Conservation (phyloP, 2,329 filamentous ascomycete genomes). For the Pyrenochaeta sp. region DNA sequence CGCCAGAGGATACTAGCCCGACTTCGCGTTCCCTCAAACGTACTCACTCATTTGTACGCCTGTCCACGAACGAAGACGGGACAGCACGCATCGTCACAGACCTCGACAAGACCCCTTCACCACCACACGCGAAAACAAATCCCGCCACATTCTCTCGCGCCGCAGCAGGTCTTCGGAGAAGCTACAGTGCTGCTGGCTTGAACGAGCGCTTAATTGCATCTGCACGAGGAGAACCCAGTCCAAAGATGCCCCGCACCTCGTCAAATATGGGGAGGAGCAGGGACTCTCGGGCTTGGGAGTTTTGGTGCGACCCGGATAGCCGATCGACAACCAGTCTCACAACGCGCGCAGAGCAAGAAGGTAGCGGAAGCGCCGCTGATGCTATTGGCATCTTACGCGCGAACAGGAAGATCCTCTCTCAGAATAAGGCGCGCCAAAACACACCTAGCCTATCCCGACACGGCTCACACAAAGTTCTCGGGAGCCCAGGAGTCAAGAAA, state of each 20-base stretch:
- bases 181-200: slow-evolving; percentile 69
- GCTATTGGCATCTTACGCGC: slow-evolving; percentile 84
- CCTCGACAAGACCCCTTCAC: slow-evolving; percentile 73
- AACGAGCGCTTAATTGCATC: slow-evolving; percentile 44
- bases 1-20: slow-evolving; percentile 52
- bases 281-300: slow-evolving; percentile 90
- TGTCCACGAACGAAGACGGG: slow-evolving; percentile 86
- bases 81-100: slow-evolving; percentile 84
- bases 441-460: slow-evolving; percentile 50
- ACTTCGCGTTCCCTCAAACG: slow-evolving; percentile 53
- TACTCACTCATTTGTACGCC: slow-evolving; percentile 66
- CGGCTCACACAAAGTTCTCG: slow-evolving; percentile 35
- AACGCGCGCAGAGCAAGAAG: slow-evolving; percentile 80
- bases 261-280: slow-evolving; percentile 74
- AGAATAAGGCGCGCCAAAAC: slow-evolving; percentile 72
- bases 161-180: slow-evolving; percentile 69
- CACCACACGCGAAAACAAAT: slow-evolving; percentile 61
- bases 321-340: slow-evolving; percentile 74
- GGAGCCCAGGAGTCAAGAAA: slow-evolving; percentile 47
- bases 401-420: slow-evolving; percentile 59
- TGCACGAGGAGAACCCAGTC: slow-evolving; percentile 35
- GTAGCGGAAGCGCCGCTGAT: slow-evolving; percentile 78
- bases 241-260: slow-evolving; percentile 57
- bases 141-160: slow-evolving; percentile 49
- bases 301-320: slow-evolving; percentile 81